Percentiles rank a stretch among this genome's conserved stretches.
Conservation (phyloP, 2,329 filamentous ascomycete species). For the Cytospora schulzeri region DNA sequence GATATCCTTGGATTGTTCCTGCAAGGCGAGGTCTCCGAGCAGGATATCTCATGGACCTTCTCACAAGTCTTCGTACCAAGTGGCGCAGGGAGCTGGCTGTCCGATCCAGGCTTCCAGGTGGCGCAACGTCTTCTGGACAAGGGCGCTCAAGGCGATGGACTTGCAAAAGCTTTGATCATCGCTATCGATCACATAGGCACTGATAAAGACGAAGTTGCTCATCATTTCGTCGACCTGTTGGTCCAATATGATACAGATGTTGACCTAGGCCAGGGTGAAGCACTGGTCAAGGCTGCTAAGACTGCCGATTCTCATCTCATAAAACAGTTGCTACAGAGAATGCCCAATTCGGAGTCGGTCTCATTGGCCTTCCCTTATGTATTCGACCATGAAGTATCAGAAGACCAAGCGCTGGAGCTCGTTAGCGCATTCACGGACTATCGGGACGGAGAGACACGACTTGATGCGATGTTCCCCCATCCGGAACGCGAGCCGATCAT, state of each 20-base stretch:
- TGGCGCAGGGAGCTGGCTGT: conserved; percentile 49
- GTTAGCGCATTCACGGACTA: conserved; percentile 56
- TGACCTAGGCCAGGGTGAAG: conserved; percentile 54
- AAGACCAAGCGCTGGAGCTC: conserved; percentile 53
- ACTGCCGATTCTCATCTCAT: conserved; percentile 54
- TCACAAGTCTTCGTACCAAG: conserved; percentile 46
- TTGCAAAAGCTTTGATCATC: conserved; percentile 48
- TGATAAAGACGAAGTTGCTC: conserved; percentile 44
- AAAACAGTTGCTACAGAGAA: conserved; percentile 50
- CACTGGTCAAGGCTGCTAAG: conserved; percentile 56
- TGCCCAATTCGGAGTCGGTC: conserved; percentile 53
- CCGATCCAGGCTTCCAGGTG: conserved; percentile 48
- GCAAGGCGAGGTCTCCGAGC: conserved; percentile 41
- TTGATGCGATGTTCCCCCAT: conserved; percentile 53
- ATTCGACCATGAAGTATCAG: conserved; percentile 52
- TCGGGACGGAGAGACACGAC: conserved; percentile 46
- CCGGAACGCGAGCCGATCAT: conserved; percentile 50
- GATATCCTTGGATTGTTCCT: conserved; percentile 47
- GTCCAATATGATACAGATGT: conserved; percentile 47
- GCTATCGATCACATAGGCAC: conserved; percentile 47
- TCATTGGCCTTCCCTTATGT: conserved; percentile 58
- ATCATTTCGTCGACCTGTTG: conserved; percentile 49
- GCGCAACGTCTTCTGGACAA: conserved; percentile 52
- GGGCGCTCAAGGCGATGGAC: conserved; percentile 48
- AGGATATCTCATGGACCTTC: conserved; percentile 51